phyloP scores from a whole-genome alignment of 495 filamentous ascomycete genomes.

The Cryomyces minteri region DNA sequence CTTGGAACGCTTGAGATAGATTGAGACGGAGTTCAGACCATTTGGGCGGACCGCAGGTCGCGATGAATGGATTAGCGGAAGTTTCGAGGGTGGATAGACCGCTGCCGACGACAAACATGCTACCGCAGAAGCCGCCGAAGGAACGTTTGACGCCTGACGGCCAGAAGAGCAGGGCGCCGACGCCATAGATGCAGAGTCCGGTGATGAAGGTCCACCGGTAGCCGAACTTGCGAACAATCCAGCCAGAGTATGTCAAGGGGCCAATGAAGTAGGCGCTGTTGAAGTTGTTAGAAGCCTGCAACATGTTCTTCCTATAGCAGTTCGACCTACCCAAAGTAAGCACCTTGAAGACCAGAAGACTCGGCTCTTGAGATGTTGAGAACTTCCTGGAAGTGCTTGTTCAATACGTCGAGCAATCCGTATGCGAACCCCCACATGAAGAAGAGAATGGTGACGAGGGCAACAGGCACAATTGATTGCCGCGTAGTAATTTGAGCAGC shows the following conservation, averaged over 20 bases:
- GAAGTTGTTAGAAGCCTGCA: too few species aligned
- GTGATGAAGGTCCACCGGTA: constrained; percentile 42
- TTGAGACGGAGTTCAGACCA: constrained; percentile 54
- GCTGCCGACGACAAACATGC: constrained; percentile 50
- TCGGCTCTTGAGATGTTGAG: constrained; percentile 26
- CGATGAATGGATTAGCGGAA: constrained; percentile 52
- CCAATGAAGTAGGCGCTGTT: constrained; percentile 40
- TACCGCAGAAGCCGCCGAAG: constrained; percentile 52
- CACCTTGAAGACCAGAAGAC: constrained; percentile 28
- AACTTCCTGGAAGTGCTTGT: constrained; percentile 32
- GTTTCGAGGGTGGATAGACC: constrained; percentile 58
- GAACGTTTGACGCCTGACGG: constrained; percentile 36
- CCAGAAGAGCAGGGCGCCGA: constrained; percentile 49
- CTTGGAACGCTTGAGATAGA: constrained; percentile 48
- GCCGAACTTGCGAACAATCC: constrained; percentile 42
- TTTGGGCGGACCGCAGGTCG: constrained; percentile 47
- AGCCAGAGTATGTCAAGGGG: constrained; percentile 44
- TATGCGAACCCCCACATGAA: constrained; percentile 32
- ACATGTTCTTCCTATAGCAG: too few species aligned
- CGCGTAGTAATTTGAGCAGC: constrained; percentile 15
- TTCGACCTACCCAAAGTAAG: constrained; percentile 23
- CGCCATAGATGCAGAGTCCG: constrained; percentile 39
- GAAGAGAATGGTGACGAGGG: constrained; percentile 18
- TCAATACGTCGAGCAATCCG: constrained; percentile 35
- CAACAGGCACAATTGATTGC: constrained; percentile 15